These are phyloP conservation scores for Diplodia scrobiculata DNA, from an alignment of 2,329 filamentous ascomycete species.

Conservation along the genomic window DNA sequence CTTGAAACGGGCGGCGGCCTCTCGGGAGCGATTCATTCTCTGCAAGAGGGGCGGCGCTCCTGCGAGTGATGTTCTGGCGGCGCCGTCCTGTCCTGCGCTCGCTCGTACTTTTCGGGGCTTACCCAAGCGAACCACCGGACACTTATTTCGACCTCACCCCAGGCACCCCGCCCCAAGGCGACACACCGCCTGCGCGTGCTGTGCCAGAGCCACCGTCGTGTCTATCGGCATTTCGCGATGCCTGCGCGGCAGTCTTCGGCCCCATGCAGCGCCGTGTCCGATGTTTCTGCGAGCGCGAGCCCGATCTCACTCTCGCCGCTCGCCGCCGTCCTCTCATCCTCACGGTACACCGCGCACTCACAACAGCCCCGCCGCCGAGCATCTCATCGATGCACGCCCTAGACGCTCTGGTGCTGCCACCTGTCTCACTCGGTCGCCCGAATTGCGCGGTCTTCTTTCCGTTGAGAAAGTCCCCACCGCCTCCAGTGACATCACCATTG, in stretches of 20 bases:
- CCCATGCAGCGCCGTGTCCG: background rate
- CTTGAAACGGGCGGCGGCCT: slow-evolving; percentile 17
- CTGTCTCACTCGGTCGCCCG: background rate
- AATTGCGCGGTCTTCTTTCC: background rate
- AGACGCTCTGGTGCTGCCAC: background rate
- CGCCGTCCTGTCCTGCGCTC: slow-evolving; percentile 27
- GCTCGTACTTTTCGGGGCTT: slow-evolving; percentile 30
- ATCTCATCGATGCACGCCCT: background rate
- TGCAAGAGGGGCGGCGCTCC: slow-evolving; percentile 27
- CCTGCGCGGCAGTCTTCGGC: background rate
- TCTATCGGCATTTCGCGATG: background rate
- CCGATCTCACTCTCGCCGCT: background rate
- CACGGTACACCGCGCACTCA: background rate
- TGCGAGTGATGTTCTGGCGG: slow-evolving; percentile 28
- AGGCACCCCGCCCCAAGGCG: background rate
- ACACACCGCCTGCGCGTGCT: background rate
- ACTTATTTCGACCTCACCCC: slow-evolving; percentile 29
- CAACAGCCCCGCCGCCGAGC: slow-evolving; percentile 7
- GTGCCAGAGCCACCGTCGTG: background rate
- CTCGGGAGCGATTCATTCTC: slow-evolving; percentile 27
- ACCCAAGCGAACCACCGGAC: slow-evolving; percentile 28
- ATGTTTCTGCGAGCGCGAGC: slow-evolving; percentile 7
- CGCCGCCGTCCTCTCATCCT: background rate
- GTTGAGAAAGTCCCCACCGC: background rate
- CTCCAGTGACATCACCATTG: slow-evolving; percentile 4